These are phyloP conservation scores for Lactifluus rugatus DNA, from an alignment of 768 basidiomycete genomes.

Conservation along the genomic window DNA sequence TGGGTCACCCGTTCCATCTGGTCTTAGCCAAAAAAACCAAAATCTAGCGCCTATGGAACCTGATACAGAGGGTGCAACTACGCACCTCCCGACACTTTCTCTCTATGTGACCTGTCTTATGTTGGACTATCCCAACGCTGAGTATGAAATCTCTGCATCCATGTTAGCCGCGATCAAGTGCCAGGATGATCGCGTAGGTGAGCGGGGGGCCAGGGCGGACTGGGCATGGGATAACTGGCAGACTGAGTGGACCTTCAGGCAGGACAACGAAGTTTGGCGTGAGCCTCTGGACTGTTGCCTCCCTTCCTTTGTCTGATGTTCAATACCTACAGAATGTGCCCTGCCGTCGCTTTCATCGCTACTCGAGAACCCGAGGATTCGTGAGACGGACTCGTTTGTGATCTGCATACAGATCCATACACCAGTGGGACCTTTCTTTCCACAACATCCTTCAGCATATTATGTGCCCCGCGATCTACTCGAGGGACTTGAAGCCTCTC, in stretches of 20 bases:
- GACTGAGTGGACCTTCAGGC: constrained; percentile 59
- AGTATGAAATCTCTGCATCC: constrained; percentile 51
- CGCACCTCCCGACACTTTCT: constrained; percentile 37
- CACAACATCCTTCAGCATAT: constrained; percentile 54
- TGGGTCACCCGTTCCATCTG: neutral
- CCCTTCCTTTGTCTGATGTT: neutral
- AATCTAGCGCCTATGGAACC: constrained; percentile 3
- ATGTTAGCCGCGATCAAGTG: constrained; percentile 69
- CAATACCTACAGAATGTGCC: constrained; percentile 39
- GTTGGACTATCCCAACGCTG: constrained; percentile 48
- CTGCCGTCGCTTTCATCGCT: constrained; percentile 54
- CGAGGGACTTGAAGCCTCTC: constrained; percentile 56
- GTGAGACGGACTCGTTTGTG: constrained; percentile 56
- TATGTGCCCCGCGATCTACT: constrained; percentile 59
- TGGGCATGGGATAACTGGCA: constrained; percentile 73
- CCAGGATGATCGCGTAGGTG: constrained; percentile 48
- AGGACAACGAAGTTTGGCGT: constrained; percentile 71
- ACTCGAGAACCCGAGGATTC: constrained; percentile 48
- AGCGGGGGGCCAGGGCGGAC: constrained; percentile 52
- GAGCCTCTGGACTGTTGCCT: constrained; percentile 19
- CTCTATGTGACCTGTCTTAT: constrained; percentile 59
- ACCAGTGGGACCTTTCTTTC: constrained; percentile 43
- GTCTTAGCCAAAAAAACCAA: neutral
- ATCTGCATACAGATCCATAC: constrained; percentile 69
- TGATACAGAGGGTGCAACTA: constrained; percentile 9